These are phyloP conservation scores for Amanita brunnescens DNA, from an alignment of 768 basidiomycete species.

Conservation along the genomic window DNA sequence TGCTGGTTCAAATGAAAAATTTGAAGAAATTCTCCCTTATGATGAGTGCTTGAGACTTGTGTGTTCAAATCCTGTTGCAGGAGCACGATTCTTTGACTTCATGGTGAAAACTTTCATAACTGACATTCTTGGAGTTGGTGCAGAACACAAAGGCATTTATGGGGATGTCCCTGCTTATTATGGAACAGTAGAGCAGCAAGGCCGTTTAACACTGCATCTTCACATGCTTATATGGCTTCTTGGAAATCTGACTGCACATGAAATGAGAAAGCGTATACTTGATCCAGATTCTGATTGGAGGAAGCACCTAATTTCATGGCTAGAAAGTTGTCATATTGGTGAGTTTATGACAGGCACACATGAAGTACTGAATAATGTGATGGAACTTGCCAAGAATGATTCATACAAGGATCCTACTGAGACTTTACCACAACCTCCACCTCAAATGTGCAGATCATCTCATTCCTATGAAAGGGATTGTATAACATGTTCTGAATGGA, in stretches of 20 bases:
- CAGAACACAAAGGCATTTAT: slow-evolving; percentile 12
- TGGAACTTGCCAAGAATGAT: neutral
- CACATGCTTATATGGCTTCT: slow-evolving; percentile 24
- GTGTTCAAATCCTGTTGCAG: slow-evolving; percentile 16
- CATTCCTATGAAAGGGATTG: too few species aligned
- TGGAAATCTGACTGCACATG: slow-evolving; percentile 19
- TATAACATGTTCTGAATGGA: neutral
- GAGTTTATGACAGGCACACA: slow-evolving; percentile 20
- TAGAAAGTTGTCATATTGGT: slow-evolving; percentile 14
- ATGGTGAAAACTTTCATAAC: slow-evolving; percentile 10
- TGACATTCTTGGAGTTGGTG: slow-evolving; percentile 6
- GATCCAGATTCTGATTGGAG: slow-evolving; percentile 14
- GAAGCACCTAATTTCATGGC: slow-evolving; percentile 14
- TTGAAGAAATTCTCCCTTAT: neutral
- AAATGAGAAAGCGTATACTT: slow-evolving; percentile 21
- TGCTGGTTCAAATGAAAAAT: too few species aligned
- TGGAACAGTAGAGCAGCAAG: slow-evolving; percentile 26
- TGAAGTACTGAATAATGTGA: slow-evolving; percentile 13
- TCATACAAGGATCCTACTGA: too few species aligned
- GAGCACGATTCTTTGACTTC: slow-evolving; percentile 18
- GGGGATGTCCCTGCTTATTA: slow-evolving; percentile 17
- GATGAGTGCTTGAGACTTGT: neutral
- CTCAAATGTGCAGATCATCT: too few species aligned
- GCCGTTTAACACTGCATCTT: slow-evolving; percentile 21
- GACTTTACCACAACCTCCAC: too few species aligned